These are phyloP conservation scores for Alternaria gansuensis DNA, from an alignment of 2,329 filamentous ascomycete genomes.

Conservation along the genomic window DNA sequence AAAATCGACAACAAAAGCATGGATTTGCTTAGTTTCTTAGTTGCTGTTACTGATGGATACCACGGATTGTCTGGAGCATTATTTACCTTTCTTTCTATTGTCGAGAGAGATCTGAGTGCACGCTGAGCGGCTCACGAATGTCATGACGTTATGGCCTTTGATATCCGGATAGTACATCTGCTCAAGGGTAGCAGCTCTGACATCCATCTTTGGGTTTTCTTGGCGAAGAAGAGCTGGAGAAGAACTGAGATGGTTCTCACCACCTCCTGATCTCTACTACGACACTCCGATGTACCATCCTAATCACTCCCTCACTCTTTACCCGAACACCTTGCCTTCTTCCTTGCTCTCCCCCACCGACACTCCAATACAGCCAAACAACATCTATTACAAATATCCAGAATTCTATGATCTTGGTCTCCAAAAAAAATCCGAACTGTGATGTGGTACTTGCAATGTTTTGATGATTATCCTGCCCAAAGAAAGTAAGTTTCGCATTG, in stretches of 20 bases:
- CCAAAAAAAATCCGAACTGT: neutral
- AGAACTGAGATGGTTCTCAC: slow-evolving; percentile 27
- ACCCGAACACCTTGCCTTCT: slow-evolving; percentile 17
- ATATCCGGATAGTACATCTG: slow-evolving; percentile 51
- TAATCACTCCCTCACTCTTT: slow-evolving; percentile 31
- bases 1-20: slow-evolving; percentile 43
- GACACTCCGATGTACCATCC: slow-evolving; percentile 22
- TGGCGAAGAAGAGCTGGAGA: slow-evolving; percentile 29
- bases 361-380: slow-evolving; percentile 24
- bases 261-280: slow-evolving; percentile 19
- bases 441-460: neutral
- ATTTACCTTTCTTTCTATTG: slow-evolving; percentile 41
- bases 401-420: neutral
- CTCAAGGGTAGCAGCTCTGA: slow-evolving; percentile 41
- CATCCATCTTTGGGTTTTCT: slow-evolving; percentile 35
- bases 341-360: slow-evolving; percentile 22
- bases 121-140: slow-evolving; percentile 54
- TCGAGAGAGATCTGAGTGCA: slow-evolving; percentile 46
- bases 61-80: slow-evolving; percentile 42
- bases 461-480: slow-evolving; percentile 1
- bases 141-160: slow-evolving; percentile 56
- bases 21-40: slow-evolving; percentile 44
- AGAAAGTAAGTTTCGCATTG: slow-evolving; percentile 6
- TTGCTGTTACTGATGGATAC: slow-evolving; percentile 47
- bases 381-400: slow-evolving; percentile 20